Base-by-base conservation (phyloP, 129 eudicot genomes). In the Flaveria ramosissima region DNA sequence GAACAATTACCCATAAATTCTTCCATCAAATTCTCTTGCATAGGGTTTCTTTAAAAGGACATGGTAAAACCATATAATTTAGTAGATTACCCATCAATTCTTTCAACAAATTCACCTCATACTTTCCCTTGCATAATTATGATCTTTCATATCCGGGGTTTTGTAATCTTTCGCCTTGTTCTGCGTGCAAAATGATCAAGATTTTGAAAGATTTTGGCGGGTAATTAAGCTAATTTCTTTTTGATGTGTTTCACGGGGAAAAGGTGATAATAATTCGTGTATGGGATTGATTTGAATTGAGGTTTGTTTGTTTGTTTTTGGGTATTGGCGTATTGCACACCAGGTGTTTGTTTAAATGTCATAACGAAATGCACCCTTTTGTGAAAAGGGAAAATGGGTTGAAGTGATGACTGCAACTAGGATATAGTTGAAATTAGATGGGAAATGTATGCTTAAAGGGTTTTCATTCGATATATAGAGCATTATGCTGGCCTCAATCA, bases 391-490 rank as follows among this genome's bases (percentile, higher is more conserved):
- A 10, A 50, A 21, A n/a, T 36, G 55, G 55, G 32, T 30, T 47
- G 32, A 53, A 32, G 6, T 41, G 53, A 77, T 27, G 74, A 17
- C 17, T 51, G 8, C 43, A 39, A 51, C 53, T 21, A 65, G 65
- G 74, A 30, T 53, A 55, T 20, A 67, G 39, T 36, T 47, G 21
- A 19, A 48, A 72, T 63, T 78, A 80, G 84, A 90, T 90, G 96
- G 93, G 91, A 72, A 86, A 84, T 67, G 83, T 74, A 65, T 74
- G 81, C 68, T 30, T 51, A 79, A 19, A 84, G 52, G 84, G 85
- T 79, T 83, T 57, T 32, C 71, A 72, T 1, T 51, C 85, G 7
- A 67, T 87, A 61, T 67, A 85, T 23, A 51, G 57, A 17, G 48
- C 85, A 15, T 48, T 81, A 15, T 83, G 90, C 76, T 79, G 77